Evolutionary conservation across 2,329 filamentous ascomycete genomes (phyloP), one percentile per base, ranked within the genome.

Genomic region (Cercospora brassicicola): DNA sequence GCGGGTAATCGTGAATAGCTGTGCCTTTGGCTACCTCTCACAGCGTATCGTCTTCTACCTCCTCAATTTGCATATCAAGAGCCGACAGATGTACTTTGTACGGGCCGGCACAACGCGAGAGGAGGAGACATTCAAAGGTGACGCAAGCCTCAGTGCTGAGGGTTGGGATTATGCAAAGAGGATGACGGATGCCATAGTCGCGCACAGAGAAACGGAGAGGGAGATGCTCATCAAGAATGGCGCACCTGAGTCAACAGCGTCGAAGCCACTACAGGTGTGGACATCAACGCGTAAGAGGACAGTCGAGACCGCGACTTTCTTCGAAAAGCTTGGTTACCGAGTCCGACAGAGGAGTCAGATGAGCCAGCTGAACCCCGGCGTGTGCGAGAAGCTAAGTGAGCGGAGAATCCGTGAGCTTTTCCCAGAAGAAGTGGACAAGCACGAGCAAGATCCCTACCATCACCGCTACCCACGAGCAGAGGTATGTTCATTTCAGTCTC

Each of bases 31-130:
- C 74, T 99, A 99, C 77, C 86, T 99, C 33, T 96, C 94, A 0
- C 94, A 99, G 79, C 89, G 95, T 69, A 99, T 99, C 73, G 94
- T 99, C 65, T 99, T 99, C 81, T 99, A 98, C 80, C 88, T 99
- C 57, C 92, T 97, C 77, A 99, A 99, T 76, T 85, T 98, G 26
- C 95, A 99, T 80, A 97, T 97, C 84, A 98, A 99, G 80, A 91
- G 91, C 59, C 89, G 94, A 66, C 92, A 92, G 70, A 98, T 93
- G 6, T 98, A 96, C 80, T 98, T 98, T 79, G 94, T 90, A 59
- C 88, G 94, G 71, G 88, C 94, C 61, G 95, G 95, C 42, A 91
- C 92, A 6, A 92, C 94, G 0, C 86, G 88, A n/a, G 91, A 95
- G 70, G 91, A 95, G 71, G 93, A 96, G 74, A 93, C 91, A 9